Conservation (phyloP, 352 stramenopile species). For the Phytophthora quininea region DNA sequence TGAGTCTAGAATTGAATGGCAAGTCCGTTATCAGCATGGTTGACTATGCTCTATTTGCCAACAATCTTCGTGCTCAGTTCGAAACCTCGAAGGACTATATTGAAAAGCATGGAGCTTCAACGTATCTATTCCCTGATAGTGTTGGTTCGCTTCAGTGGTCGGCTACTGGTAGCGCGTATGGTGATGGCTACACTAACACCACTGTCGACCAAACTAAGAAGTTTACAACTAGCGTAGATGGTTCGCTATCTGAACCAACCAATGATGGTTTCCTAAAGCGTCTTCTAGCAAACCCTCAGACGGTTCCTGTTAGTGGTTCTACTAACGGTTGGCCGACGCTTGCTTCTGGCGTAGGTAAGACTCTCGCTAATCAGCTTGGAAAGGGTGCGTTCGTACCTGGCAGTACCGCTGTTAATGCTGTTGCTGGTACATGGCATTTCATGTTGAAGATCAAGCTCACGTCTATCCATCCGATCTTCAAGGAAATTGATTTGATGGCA, state of each 20-base stretch:
- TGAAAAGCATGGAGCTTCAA: not conserved
- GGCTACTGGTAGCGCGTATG: not conserved
- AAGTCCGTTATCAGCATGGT: not conserved
- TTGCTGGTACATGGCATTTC: conserved; percentile 2
- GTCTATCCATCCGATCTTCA: conserved; percentile 4
- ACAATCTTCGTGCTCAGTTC: conserved; percentile 3
- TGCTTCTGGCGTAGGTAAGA: not conserved
- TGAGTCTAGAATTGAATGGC: conserved; percentile 8
- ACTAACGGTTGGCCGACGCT: not conserved
- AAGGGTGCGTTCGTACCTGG: conserved; percentile 1
- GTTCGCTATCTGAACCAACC: not conserved
- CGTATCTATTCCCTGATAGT: conserved; percentile 1
- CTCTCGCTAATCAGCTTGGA: not conserved
- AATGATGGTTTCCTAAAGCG: conserved; percentile 1
- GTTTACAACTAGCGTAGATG: not conserved
- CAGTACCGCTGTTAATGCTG: not conserved
- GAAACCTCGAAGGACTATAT: not conserved
- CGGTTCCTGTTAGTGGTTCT: not conserved
- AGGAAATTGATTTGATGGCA: conserved; percentile 1
- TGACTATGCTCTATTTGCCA: not conserved
- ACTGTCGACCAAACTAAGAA: not conserved
- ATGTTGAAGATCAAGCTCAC: conserved; percentile 4
- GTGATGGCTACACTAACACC: not conserved
- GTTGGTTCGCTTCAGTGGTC: not conserved
- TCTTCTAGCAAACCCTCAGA: not conserved